Evolutionary conservation across 1,284 basidiomycete species (phyloP).

Genomic region (Ustilago trichophora): DNA sequence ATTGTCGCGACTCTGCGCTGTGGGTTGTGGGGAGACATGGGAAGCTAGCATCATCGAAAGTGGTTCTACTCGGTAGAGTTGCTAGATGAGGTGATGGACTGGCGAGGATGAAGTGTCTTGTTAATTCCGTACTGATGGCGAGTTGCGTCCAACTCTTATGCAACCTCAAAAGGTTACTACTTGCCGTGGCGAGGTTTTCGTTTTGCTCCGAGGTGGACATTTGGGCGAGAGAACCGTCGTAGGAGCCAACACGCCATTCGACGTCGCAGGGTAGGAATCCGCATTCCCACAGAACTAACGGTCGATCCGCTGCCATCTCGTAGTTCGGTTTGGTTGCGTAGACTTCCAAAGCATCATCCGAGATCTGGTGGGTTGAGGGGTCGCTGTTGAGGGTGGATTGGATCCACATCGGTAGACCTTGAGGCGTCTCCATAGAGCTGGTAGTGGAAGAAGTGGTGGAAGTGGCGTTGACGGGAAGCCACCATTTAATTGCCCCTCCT

Average conservation of each 20-base stretch:
- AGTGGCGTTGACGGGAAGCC: conserved; percentile 34
- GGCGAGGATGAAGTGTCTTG: conserved; percentile 57
- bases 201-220: background rate
- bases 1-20: no score
- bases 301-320: conserved; percentile 89
- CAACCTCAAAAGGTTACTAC: conserved; percentile 8
- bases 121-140: conserved; percentile 50
- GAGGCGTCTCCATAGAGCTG: no score
- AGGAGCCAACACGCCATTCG: conserved; percentile 77
- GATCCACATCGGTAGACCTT: conserved; percentile 33
- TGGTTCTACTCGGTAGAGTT: conserved; percentile 9
- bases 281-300: conserved; percentile 92
- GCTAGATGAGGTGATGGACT: conserved; percentile 4
- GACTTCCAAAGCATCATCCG: conserved; percentile 26
- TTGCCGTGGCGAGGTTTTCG: conserved; percentile 13
- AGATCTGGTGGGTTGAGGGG: background rate
- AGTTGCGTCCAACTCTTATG: conserved; percentile 54
- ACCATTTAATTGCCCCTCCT: conserved; percentile 35
- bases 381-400: background rate
- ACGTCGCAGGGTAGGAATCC: conserved; percentile 77
- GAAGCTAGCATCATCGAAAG: conserved; percentile 12
- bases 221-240: conserved; percentile 63
- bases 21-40: conserved; percentile 6
- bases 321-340: conserved; percentile 79
- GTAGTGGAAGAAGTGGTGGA: background rate